A percentile compares a stretch with the other conserved stretches of the same genome.
Evolutionary conservation across 192 early-diverging fungal species (phyloP).

Genomic region (Oehlia diaphana): DNA sequence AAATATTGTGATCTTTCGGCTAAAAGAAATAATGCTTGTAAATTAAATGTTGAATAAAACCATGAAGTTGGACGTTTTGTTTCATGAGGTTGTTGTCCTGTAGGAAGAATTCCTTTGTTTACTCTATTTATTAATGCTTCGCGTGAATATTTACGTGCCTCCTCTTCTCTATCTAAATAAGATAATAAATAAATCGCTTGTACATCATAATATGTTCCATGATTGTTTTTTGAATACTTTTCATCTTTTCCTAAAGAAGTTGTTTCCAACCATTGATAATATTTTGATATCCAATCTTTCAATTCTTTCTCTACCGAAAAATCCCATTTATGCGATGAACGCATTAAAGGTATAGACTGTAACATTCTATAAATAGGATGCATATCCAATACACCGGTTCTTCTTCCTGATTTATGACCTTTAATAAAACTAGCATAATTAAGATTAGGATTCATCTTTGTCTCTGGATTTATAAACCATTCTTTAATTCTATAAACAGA

Average conservation of each 20-base stretch:
- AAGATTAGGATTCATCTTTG: slow-evolving; percentile 64
- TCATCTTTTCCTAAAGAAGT: slow-evolving; percentile 32
- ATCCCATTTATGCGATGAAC: slow-evolving; percentile 36
- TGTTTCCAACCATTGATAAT: slow-evolving; percentile 40
- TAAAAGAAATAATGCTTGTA: slow-evolving; percentile 46
- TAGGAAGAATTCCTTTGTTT: slow-evolving; percentile 33
- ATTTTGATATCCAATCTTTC: slow-evolving; percentile 42
- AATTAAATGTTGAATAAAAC: slow-evolving; percentile 53
- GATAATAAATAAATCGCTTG: slow-evolving; percentile 46
- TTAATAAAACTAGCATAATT: slow-evolving; percentile 52
- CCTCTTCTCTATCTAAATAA: slow-evolving; percentile 41
- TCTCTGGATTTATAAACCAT: slow-evolving; percentile 59
- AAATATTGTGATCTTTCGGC: slow-evolving; percentile 40
- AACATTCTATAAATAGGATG: slow-evolving; percentile 42
- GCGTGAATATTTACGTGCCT: slow-evolving; percentile 33
- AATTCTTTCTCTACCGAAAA: slow-evolving; percentile 30
- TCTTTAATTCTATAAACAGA: slow-evolving; percentile 38
- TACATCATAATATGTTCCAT: slow-evolving; percentile 59
- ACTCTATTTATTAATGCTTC: slow-evolving; percentile 42
- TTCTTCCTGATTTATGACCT: slow-evolving; percentile 40
- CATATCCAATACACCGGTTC: slow-evolving; percentile 48
- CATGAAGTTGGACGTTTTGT: slow-evolving; percentile 44
- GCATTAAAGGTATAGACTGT: slow-evolving; percentile 42
- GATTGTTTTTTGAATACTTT: slow-evolving; percentile 45
- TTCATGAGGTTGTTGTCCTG: slow-evolving; percentile 47